Evolutionary conservation across 176 grass and related monocot species (phyloP).

Genomic region (Oryza coarctata): DNA sequence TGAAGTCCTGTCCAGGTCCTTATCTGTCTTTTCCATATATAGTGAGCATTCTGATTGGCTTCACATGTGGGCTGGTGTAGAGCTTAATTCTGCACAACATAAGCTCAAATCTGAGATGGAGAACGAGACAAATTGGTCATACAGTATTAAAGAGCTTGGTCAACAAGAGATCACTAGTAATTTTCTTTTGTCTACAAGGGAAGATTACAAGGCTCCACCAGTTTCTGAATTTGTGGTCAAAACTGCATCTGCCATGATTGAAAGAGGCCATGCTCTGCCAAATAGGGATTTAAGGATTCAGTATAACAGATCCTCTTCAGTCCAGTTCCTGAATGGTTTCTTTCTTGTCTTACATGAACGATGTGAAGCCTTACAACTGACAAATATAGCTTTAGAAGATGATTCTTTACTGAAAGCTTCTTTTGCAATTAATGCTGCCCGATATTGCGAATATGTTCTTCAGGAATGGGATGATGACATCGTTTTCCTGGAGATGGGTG

Average conservation of each 20-base stretch:
- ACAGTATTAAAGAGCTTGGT: constrained; percentile 31
- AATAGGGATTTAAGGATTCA: constrained; percentile 47
- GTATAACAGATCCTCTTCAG: constrained; percentile 65
- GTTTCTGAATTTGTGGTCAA: constrained; percentile 79
- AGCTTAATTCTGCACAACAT: constrained; percentile 61
- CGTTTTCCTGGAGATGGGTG: constrained; percentile 64
- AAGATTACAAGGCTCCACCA: constrained; percentile 78
- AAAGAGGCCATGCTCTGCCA: constrained; percentile 70
- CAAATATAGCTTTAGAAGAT: constrained; percentile 55
- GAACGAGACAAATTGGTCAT: constrained; percentile 58
- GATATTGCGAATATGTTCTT: constrained; percentile 68
- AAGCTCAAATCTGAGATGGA: constrained; percentile 71
- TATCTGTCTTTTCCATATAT: constrained; percentile 80
- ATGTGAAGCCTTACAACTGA: constrained; percentile 52
- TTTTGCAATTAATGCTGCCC: constrained; percentile 63
- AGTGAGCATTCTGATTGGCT: constrained; percentile 82
- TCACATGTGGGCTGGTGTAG: constrained; percentile 74
- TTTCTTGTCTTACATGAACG: constrained; percentile 58
- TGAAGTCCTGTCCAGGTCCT: constrained; percentile 60
- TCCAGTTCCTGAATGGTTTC: constrained; percentile 74
- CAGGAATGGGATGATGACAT: constrained; percentile 82
- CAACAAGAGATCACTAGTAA: constrained; percentile 33
- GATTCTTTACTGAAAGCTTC: constrained; percentile 51
- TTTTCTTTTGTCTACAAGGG: constrained; percentile 79
- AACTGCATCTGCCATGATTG: constrained; percentile 69